A percentile compares a stretch with the other conserved stretches of the same genome.
phyloP scores from a whole-genome alignment of 2,329 filamentous ascomycete species.

The Exophiala calicioides region DNA sequence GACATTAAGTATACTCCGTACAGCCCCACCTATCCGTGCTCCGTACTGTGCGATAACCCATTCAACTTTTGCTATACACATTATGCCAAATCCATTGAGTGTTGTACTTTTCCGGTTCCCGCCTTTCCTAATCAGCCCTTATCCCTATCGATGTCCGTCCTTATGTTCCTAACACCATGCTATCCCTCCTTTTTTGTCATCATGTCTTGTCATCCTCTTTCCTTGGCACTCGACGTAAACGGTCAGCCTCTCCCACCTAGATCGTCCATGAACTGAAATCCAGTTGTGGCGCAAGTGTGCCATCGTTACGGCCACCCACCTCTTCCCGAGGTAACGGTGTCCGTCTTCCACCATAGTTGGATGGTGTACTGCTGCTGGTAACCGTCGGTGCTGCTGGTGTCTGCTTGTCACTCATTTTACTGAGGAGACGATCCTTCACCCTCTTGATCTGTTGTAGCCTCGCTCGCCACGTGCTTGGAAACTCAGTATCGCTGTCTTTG shows the following conservation, averaged over 20 bases:
- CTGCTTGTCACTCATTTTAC: constrained; percentile 18
- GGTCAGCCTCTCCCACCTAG: not conserved
- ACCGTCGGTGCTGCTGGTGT: not conserved
- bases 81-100: not conserved
- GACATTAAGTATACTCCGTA: no score
- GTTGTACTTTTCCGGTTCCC: constrained; percentile 8
- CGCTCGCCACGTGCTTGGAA: constrained; percentile 86
- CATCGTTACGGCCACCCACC: constrained; percentile 14
- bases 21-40: no score
- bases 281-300: constrained; percentile 22
- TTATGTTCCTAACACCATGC: constrained; percentile 23
- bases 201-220: constrained; percentile 6
- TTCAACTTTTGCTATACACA: constrained; percentile 21
- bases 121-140: not conserved
- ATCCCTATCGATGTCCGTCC: not conserved
- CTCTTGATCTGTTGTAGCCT: constrained; percentile 81
- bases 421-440: constrained; percentile 62
- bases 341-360: constrained; percentile 16
- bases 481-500: constrained; percentile 66
- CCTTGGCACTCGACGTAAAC: not conserved
- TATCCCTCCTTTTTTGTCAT: constrained; percentile 10
- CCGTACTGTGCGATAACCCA: not conserved
- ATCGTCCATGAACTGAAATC: constrained; percentile 29
- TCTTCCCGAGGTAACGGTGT: constrained; percentile 25
- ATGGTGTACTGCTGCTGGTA: constrained; percentile 1